Conservation (phyloP, 345 rosid species). For the Brassica incana region DNA sequence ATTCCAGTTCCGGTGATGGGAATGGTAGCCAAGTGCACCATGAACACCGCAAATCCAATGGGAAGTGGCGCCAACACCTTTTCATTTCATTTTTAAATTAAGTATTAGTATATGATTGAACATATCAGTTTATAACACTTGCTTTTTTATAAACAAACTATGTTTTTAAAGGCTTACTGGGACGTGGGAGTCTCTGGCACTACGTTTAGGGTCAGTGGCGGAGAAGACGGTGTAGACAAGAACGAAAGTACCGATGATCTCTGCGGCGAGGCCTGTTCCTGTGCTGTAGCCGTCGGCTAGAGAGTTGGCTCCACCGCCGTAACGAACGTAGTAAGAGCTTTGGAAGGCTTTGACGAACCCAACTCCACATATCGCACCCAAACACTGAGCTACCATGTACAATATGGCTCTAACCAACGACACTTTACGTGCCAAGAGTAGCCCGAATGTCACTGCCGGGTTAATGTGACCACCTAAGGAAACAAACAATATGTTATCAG, state of each 20-base stretch:
- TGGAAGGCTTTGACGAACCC: slow-evolving; percentile 66
- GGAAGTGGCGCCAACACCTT: slow-evolving; percentile 98
- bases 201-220: slow-evolving; percentile 68
- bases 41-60: slow-evolving; percentile 93
- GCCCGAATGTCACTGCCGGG: slow-evolving; percentile 72
- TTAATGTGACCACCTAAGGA: slow-evolving; percentile 65
- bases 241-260: slow-evolving; percentile 67
- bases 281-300: slow-evolving; percentile 49
- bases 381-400: slow-evolving; percentile 67
- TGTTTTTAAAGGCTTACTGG: slow-evolving; percentile 45
- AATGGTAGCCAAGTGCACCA: slow-evolving; percentile 92
- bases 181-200: slow-evolving; percentile 64
- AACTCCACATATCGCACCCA: slow-evolving; percentile 72
- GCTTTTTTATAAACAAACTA: neutral
- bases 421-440: slow-evolving; percentile 62
- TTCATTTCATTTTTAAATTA: neutral
- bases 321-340: slow-evolving; percentile 47
- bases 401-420: slow-evolving; percentile 59
- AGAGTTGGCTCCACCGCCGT: slow-evolving; percentile 68
- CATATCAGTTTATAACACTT: neutral
- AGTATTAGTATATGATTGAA: neutral
- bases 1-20: slow-evolving; percentile 95
- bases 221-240: slow-evolving; percentile 71
- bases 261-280: slow-evolving; percentile 65
- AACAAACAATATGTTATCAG: neutral